These are phyloP conservation scores for Penicillium freii DNA, from an alignment of 2,329 filamentous ascomycete genomes.

Conservation along the genomic window DNA sequence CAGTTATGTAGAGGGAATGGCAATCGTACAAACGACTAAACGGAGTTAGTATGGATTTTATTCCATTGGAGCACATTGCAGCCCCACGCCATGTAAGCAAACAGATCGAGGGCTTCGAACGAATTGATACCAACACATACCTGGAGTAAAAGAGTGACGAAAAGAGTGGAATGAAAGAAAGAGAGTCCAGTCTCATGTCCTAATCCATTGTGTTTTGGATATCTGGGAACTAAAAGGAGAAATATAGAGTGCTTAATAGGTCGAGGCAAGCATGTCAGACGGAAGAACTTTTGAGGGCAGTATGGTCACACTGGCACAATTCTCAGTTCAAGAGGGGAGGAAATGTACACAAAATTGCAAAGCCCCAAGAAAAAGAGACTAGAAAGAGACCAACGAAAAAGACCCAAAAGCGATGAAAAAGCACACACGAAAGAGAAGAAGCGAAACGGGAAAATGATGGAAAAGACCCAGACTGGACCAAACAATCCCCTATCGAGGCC, in stretches of 20 bases:
- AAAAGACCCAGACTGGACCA: slow-evolving; percentile 21
- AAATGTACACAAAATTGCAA: neutral
- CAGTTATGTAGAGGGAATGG: neutral
- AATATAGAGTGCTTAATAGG: slow-evolving; percentile 6
- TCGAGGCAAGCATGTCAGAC: slow-evolving; percentile 10
- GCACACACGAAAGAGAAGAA: slow-evolving; percentile 8
- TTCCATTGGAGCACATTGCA: neutral
- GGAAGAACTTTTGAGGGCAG: slow-evolving; percentile 1
- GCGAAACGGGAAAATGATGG: slow-evolving; percentile 17
- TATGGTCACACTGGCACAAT: slow-evolving; percentile 6
- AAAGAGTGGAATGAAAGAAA: slow-evolving; percentile 1
- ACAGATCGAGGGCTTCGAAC: neutral
- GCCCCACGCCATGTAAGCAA: neutral
- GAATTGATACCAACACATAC: slow-evolving; percentile 12
- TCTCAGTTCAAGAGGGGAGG: neutral
- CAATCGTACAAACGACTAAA: neutral
- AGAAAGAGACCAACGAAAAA: neutral
- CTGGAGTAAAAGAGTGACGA: slow-evolving; percentile 17
- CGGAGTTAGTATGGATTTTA: neutral
- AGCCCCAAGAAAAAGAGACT: neutral
- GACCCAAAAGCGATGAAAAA: neutral
- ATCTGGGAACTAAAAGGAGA: neutral
- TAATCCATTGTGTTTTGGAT: slow-evolving; percentile 22
- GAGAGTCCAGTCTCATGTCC: slow-evolving; percentile 5
- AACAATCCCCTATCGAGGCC: slow-evolving; percentile 24